A percentile compares a stretch with the other conserved stretches of the same genome.
Conservation (phyloP, 1,284 basidiomycete species). For the Sanghuangporus baumii region DNA sequence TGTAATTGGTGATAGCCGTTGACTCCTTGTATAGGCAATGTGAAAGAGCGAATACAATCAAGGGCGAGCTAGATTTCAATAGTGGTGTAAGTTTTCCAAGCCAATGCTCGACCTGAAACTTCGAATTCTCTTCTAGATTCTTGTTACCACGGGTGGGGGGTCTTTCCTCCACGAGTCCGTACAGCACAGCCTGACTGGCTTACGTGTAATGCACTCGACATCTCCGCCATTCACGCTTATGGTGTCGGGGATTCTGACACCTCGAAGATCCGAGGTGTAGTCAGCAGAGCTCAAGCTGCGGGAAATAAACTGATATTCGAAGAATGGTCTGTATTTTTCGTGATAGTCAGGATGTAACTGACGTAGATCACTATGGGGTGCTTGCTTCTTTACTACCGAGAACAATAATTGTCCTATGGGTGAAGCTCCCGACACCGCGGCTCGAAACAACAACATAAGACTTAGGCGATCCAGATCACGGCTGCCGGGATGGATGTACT, state of each 20-base stretch:
- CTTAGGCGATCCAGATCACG: conserved; percentile 29
- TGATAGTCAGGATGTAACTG: not conserved
- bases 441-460: conserved; percentile 27
- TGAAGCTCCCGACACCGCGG: conserved; percentile 20
- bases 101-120: not conserved
- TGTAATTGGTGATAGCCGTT: not conserved
- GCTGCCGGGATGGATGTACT: conserved; percentile 26
- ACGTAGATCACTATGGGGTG: conserved; percentile 23
- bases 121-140: conserved; percentile 23
- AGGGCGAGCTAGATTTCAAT: conserved; percentile 26
- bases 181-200: conserved; percentile 30
- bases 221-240: conserved; percentile 37
- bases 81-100: conserved; percentile 23
- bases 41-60: conserved; percentile 33
- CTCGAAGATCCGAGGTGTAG: conserved; percentile 26
- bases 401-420: conserved; percentile 29
- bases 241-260: conserved; percentile 29
- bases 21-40: conserved; percentile 29
- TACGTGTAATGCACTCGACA: conserved; percentile 30
- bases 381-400: conserved; percentile 30
- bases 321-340: conserved; percentile 28
- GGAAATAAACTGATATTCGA: conserved; percentile 32
- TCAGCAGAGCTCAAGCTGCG: conserved; percentile 27
- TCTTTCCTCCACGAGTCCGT: conserved; percentile 32
- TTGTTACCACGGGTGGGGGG: conserved; percentile 35